Conservation (phyloP, 345 rosid species). For the Heritiera fomes region DNA sequence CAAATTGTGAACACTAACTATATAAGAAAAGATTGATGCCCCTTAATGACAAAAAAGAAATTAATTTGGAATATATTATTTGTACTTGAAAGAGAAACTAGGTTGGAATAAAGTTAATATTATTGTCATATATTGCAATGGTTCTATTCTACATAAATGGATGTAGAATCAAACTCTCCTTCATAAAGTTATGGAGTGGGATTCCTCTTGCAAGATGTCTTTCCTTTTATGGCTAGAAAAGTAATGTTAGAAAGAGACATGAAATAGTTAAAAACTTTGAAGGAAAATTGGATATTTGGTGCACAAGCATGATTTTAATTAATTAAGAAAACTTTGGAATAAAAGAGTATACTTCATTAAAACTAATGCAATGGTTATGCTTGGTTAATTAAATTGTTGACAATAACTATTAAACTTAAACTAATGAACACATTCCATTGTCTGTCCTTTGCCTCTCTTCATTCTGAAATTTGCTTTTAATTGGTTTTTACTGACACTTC, state of each 20-base stretch:
- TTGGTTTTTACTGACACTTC: too few species aligned
- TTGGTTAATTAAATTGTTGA: neutral
- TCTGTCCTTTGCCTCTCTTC: neutral
- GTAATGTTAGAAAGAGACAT: neutral
- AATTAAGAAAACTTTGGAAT: neutral
- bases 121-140: neutral
- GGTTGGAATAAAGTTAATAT: constrained; percentile 2
- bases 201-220: constrained; percentile 20
- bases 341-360: neutral
- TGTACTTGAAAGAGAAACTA: constrained; percentile 34
- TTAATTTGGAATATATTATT: constrained; percentile 40
- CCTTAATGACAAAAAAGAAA: constrained; percentile 14
- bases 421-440: neutral
- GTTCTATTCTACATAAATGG: constrained; percentile 20
- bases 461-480: neutral
- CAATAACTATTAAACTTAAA: too few species aligned
- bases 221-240: constrained; percentile 25
- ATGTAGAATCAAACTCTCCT: constrained; percentile 18
- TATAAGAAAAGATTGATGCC: constrained; percentile 39
- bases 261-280: constrained; percentile 17
- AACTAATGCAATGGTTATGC: neutral
- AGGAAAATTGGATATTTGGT: constrained; percentile 21
- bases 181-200: constrained; percentile 17
- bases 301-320: neutral
- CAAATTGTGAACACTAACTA: constrained; percentile 20